Conservation (phyloP, 2,329 filamentous ascomycete species). For the Kalmusia sp. region DNA sequence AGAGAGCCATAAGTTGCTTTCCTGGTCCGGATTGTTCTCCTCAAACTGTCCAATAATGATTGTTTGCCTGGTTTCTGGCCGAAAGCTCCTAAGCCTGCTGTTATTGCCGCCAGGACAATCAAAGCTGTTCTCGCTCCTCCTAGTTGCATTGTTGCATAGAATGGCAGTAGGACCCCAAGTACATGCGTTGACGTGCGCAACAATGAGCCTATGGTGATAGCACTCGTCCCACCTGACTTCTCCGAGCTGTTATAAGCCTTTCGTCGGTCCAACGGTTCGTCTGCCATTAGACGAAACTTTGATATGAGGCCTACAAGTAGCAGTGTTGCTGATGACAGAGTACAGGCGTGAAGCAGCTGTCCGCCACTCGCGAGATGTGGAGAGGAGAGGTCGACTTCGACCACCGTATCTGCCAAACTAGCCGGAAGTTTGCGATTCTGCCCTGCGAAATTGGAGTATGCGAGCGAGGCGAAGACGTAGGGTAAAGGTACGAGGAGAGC, state of each 20-base stretch:
- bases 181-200: slow-evolving; percentile 41
- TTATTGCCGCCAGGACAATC: slow-evolving; percentile 55
- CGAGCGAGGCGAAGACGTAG: slow-evolving; percentile 55
- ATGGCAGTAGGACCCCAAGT: slow-evolving; percentile 58
- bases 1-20: slow-evolving; percentile 46
- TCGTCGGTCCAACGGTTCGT: slow-evolving; percentile 44
- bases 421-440: slow-evolving; percentile 25
- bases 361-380: slow-evolving; percentile 19
- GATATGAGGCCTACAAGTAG: slow-evolving; percentile 53
- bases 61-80: slow-evolving; percentile 42
- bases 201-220: slow-evolving; percentile 22
- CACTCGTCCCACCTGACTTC: slow-evolving; percentile 7
- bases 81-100: slow-evolving; percentile 52
- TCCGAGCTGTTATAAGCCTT: slow-evolving; percentile 35
- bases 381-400: slow-evolving; percentile 11
- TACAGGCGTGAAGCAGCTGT: slow-evolving; percentile 53
- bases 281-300: slow-evolving; percentile 33
- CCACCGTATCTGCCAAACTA: slow-evolving; percentile 31
- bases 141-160: slow-evolving; percentile 63
- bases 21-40: slow-evolving; percentile 45
- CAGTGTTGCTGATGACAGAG: slow-evolving; percentile 55
- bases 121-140: slow-evolving; percentile 62
- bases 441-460: slow-evolving; percentile 44
- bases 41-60: slow-evolving; percentile 35
- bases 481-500: slow-evolving; percentile 59